Conservation (phyloP, 805 yeast genomes). For the Cyberlindnera maritima region DNA sequence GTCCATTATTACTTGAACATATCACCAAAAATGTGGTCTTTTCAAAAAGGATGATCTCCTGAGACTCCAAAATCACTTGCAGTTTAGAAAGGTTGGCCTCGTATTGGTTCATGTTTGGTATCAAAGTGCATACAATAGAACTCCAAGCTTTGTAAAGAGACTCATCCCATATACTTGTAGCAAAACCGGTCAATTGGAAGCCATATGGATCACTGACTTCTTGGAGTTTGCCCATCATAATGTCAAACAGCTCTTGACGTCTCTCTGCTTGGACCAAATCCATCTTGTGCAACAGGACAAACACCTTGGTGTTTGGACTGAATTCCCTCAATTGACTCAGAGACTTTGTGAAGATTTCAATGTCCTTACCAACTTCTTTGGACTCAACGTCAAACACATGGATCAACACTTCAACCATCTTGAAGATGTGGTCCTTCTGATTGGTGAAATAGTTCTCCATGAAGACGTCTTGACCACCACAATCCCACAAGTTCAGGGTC, state of each 20-base stretch:
- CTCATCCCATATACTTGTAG: conserved; percentile 50
- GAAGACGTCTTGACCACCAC: conserved; percentile 96
- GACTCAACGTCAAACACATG: conserved; percentile 96
- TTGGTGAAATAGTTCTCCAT: conserved; percentile 91
- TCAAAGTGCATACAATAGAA: conserved; percentile 87
- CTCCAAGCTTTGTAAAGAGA: conserved; percentile 88
- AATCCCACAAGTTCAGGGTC: conserved; percentile 96
- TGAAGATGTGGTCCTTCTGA: conserved; percentile 88
- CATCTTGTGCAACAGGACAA: conserved; percentile 92
- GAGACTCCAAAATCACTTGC: conserved; percentile 73
- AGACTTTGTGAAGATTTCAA: conserved; percentile 85
- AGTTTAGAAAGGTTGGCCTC: conserved; percentile 73
- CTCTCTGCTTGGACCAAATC: conserved; percentile 87
- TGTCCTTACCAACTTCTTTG: conserved; percentile 87
- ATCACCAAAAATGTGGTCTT: conserved; percentile 79
- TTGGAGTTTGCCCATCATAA: conserved; percentile 80
- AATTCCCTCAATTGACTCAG: conserved; percentile 76
- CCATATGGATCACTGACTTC: conserved; percentile 68
- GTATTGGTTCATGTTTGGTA: conserved; percentile 83
- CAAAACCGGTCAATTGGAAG: conserved; percentile 77
- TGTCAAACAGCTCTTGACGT: conserved; percentile 75
- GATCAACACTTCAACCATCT: conserved; percentile 92
- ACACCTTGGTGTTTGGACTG: conserved; percentile 88
- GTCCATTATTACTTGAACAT: conserved; percentile 38
- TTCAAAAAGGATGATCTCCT: conserved; percentile 89